Evolutionary conservation across 2,329 filamentous ascomycete genomes (phyloP).

Genomic region (Trichoderma afroharzianum): DNA sequence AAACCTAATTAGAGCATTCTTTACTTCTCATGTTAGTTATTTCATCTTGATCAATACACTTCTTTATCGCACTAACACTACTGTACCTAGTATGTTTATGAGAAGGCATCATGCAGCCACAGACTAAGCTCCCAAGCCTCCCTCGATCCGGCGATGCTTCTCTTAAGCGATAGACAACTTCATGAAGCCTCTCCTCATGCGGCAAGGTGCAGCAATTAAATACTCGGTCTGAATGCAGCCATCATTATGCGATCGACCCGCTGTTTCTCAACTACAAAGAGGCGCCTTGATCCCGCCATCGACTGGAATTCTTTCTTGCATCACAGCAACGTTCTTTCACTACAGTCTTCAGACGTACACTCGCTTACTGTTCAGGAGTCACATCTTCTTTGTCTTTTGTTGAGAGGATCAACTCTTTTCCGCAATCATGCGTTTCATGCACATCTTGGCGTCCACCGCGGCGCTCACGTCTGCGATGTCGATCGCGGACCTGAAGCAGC

Average conservation of each 20-base stretch:
- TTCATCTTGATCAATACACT: background rate
- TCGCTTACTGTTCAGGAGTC: background rate
- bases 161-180: background rate
- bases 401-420: background rate
- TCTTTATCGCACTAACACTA: background rate
- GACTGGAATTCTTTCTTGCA: background rate
- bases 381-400: constrained; percentile 17
- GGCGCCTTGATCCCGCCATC: constrained; percentile 15
- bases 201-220: background rate
- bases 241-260: background rate
- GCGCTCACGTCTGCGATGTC: constrained; percentile 30
- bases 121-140: background rate
- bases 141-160: constrained; percentile 8
- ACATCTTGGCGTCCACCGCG: constrained; percentile 31
- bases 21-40: background rate
- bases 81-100: no score
- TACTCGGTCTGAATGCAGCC: constrained; percentile 15
- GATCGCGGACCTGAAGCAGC: constrained; percentile 26
- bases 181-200: constrained; percentile 1
- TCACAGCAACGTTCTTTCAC: background rate
- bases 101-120: background rate
- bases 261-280: constrained; percentile 20
- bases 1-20: background rate
- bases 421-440: constrained; percentile 35
- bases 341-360: background rate